phyloP scores from a whole-genome alignment of 768 basidiomycete species.

The Mycena rebaudengoi region DNA sequence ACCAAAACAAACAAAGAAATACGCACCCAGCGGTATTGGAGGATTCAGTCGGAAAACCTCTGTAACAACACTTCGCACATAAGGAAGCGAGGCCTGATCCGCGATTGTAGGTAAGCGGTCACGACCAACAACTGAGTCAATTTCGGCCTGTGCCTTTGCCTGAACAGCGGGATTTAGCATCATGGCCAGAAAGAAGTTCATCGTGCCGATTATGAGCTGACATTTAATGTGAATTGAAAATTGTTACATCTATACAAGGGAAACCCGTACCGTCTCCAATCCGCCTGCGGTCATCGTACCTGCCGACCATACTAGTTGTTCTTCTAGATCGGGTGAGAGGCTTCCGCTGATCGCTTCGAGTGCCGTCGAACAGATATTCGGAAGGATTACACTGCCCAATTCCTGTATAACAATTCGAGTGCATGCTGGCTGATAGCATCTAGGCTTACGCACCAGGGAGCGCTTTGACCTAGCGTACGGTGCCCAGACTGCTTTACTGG shows the following conservation, averaged over 20 bases:
- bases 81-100: slow-evolving; percentile 11
- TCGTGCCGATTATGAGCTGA: not conserved
- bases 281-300: slow-evolving; percentile 2
- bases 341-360: not conserved
- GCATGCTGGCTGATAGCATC: too few relatives aligned
- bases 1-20: not conserved
- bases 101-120: slow-evolving; percentile 16
- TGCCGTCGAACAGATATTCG: not conserved
- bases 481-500: not conserved
- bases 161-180: slow-evolving; percentile 22
- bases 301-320: slow-evolving; percentile 8
- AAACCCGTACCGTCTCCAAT: slow-evolving; percentile 2
- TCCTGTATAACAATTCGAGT: not conserved
- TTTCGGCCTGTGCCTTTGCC: slow-evolving; percentile 12
- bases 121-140: slow-evolving; percentile 16
- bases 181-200: slow-evolving; percentile 21
- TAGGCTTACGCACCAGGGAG: too few relatives aligned
- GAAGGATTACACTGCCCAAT: not conserved
- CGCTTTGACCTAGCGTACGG: too few relatives aligned
- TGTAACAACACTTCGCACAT: slow-evolving; percentile 12
- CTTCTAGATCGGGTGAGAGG: not conserved
- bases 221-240: not conserved
- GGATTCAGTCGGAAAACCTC: slow-evolving; percentile 24
- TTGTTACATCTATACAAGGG: not conserved
- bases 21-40: slow-evolving; percentile 21